Percentiles rank a stretch among this genome's conserved stretches.
Conservation (phyloP, 2,329 filamentous ascomycete species). For the Lachnellula occidentalis region DNA sequence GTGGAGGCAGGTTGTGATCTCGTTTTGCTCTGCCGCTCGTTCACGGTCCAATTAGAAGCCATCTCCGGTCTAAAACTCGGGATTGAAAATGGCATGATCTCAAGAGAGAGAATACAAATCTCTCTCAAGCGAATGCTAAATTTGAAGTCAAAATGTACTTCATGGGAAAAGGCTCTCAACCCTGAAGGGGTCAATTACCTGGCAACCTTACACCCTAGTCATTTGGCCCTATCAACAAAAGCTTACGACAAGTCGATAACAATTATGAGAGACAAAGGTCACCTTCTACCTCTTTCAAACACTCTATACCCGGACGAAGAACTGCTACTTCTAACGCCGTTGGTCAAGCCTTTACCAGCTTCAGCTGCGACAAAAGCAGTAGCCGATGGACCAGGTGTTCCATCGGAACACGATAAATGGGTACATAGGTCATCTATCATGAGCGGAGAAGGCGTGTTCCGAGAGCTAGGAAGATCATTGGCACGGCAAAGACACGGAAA, state of each 20-base stretch:
- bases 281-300: conserved; percentile 74
- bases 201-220: conserved; percentile 74
- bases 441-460: conserved; percentile 89
- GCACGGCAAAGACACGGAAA: conserved; percentile 81
- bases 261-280: conserved; percentile 83
- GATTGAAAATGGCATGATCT: conserved; percentile 84
- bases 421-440: conserved; percentile 60
- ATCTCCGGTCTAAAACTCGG: conserved; percentile 85
- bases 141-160: conserved; percentile 80
- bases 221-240: conserved; percentile 73
- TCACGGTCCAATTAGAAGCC: conserved; percentile 83
- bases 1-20: conserved; percentile 94
- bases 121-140: conserved; percentile 74
- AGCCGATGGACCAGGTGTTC: conserved; percentile 45
- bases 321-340: conserved; percentile 77
- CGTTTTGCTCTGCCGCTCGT: conserved; percentile 81
- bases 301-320: conserved; percentile 82
- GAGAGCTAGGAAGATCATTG: conserved; percentile 81
- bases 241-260: conserved; percentile 93
- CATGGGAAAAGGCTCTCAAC: conserved; percentile 87
- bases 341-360: conserved; percentile 88
- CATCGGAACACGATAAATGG: conserved; percentile 48
- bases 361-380: conserved; percentile 74
- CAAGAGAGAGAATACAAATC: conserved; percentile 70
- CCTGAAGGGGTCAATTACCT: conserved; percentile 73